A percentile compares a stretch with the other conserved stretches of the same genome.
Evolutionary conservation across 2,329 filamentous ascomycete species (phyloP).

Genomic region (Phialophora macrospora): DNA sequence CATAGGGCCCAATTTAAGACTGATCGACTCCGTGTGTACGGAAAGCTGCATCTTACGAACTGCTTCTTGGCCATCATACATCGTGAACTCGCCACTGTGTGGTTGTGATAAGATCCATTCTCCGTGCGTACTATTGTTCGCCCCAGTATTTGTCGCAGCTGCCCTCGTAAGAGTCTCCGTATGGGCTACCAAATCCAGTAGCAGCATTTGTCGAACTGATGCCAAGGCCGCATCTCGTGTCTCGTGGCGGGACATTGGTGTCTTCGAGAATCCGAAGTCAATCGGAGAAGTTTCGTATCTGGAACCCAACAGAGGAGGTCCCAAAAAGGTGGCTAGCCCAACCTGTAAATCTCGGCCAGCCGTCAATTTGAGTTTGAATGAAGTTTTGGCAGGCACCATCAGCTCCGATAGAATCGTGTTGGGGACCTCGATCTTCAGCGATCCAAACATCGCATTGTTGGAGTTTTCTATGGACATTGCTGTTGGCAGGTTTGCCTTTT

Average conservation of each 20-base stretch:
- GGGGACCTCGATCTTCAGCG: slow-evolving; percentile 22
- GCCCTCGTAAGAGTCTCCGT: slow-evolving; percentile 11
- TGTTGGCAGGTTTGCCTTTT: slow-evolving; percentile 28
- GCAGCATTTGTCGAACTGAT: slow-evolving; percentile 22
- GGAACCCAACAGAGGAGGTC: slow-evolving; percentile 34
- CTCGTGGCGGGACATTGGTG: slow-evolving; percentile 24
- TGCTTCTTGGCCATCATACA: slow-evolving; percentile 23
- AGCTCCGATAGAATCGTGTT: slow-evolving; percentile 22
- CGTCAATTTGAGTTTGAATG: slow-evolving; percentile 30
- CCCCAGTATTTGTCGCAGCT: neutral
- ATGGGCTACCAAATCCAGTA: slow-evolving; percentile 28
- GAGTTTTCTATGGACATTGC: slow-evolving; percentile 17
- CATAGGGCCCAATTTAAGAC: slow-evolving; percentile 14
- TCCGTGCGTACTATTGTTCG: neutral
- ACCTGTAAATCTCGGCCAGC: slow-evolving; percentile 25
- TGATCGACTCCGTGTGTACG: slow-evolving; percentile 23
- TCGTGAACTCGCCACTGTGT: slow-evolving; percentile 29
- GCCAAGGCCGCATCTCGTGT: slow-evolving; percentile 23
- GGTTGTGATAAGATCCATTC: slow-evolving; percentile 28
- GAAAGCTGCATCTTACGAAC: slow-evolving; percentile 26
- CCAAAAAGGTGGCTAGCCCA: slow-evolving; percentile 33
- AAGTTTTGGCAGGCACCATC: slow-evolving; percentile 29
- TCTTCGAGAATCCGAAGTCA: slow-evolving; percentile 30
- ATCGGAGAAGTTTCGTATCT: slow-evolving; percentile 31
- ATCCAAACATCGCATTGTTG: slow-evolving; percentile 9